phyloP scores from a whole-genome alignment of 306 rosid species.

The Lathyrus aphaca region DNA sequence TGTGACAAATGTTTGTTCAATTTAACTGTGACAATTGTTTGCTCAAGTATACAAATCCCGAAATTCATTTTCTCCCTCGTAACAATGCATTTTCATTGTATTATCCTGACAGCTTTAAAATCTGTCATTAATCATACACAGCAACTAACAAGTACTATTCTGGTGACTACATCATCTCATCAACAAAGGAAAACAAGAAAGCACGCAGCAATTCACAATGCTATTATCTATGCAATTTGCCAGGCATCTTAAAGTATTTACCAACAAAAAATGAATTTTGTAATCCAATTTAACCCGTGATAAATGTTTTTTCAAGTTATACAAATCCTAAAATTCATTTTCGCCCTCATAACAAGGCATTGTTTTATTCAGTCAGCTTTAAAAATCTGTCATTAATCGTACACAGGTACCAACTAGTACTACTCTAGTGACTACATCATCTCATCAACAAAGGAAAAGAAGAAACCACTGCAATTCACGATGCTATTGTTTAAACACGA shows the following conservation, averaged over 20 bases:
- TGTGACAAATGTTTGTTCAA: background rate
- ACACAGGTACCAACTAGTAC: constrained; percentile 18
- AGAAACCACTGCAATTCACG: background rate
- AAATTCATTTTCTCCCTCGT: no score
- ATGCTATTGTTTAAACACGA: background rate
- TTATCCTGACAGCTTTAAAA: no score
- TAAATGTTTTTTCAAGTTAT: background rate
- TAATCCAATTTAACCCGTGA: background rate
- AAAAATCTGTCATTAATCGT: constrained; percentile 12
- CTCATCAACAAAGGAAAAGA: constrained; percentile 1
- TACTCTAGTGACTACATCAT: constrained; percentile 14
- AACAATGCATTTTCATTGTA: no score
- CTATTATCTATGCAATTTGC: no score
- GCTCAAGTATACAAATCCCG: background rate
- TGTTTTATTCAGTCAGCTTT: constrained; percentile 19
- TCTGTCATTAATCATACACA: no score
- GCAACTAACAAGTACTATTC: no score
- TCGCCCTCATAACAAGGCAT: background rate
- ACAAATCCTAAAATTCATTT: constrained; percentile 6
- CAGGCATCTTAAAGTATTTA: constrained; percentile 7
- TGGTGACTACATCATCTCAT: no score
- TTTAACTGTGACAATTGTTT: background rate
- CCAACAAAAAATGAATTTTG: background rate
- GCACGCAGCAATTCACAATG: background rate
- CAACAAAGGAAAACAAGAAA: no score